phyloP scores from a whole-genome alignment of 164 flowering plant species.

The Platanus orientalis region DNA sequence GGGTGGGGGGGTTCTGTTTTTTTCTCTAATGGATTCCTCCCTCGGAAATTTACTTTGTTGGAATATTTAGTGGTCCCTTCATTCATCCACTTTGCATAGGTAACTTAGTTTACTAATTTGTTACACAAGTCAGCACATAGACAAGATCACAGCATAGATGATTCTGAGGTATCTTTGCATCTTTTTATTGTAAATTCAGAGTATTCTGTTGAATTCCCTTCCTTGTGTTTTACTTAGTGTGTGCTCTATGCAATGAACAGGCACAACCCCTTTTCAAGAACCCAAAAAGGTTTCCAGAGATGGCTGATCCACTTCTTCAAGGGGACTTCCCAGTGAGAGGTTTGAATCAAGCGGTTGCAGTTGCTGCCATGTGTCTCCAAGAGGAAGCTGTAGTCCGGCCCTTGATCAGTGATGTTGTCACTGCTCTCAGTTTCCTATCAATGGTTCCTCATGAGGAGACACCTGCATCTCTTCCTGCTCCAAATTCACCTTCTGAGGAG shows the following conservation, averaged over 20 bases:
- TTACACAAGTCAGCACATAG: too few species aligned
- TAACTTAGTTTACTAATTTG: too few species aligned
- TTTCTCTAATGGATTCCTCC: too few species aligned
- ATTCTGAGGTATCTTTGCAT: too few species aligned
- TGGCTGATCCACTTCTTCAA: slow-evolving; percentile 49
- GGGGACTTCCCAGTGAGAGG: slow-evolving; percentile 36
- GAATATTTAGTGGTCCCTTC: too few species aligned
- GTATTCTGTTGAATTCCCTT: too few species aligned
- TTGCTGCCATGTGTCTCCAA: slow-evolving; percentile 63
- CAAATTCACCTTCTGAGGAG: slow-evolving; percentile 8
- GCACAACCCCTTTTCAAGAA: slow-evolving; percentile 49
- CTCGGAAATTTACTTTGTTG: too few species aligned
- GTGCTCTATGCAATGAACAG: slow-evolving; percentile 14
- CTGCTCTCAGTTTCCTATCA: slow-evolving; percentile 45
- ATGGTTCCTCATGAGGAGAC: slow-evolving; percentile 3
- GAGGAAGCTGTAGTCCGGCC: slow-evolving; percentile 56
- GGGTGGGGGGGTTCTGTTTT: too few species aligned
- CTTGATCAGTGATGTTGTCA: slow-evolving; percentile 48
- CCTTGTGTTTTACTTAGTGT: too few species aligned
- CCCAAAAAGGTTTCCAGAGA: slow-evolving; percentile 33
- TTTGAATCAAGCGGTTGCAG: slow-evolving; percentile 56
- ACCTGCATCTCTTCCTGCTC: not conserved
- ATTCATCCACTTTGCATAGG: too few species aligned
- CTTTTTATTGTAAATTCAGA: too few species aligned
- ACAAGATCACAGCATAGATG: too few species aligned